Evolutionary conservation across 768 basidiomycete genomes (phyloP), one percentile per base, ranked within the genome.

Genomic region (Arthromyces matolae): DNA sequence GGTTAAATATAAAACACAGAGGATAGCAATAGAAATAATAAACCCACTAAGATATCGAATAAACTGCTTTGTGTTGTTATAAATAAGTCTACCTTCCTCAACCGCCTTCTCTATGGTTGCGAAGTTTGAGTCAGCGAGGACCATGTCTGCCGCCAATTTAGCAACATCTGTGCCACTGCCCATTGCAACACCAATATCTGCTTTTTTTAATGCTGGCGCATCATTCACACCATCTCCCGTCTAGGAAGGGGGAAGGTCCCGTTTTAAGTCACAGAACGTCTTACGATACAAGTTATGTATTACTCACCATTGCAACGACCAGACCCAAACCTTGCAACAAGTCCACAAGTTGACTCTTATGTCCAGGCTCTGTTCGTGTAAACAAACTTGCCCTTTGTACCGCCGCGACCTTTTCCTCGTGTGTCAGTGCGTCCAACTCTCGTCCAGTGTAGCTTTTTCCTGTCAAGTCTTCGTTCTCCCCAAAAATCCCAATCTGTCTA

Each of bases 51-150:
- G 85, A 72, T 98, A 99, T 60, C 95, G 87, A 68, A 99, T 97
- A 69, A 99, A 99, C 65, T 98, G 95, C 71, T 99, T 99, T 36
- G 94, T 98, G 71, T 99, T 99, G 71, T 97, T 97, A 70, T 97
- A 98, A 61, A 98, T 99, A 49, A 95, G 77, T 67, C 95, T 76
- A 58, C 95, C 95, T 71, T 99, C 95, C 67, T 98, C 95, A 36
- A 99, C 93, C 7, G 95, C 95, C 57, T 83, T 75, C 66, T 96
- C 94, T 67, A 99, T 97, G 6, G 93, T 94, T 9, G 93, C 86
- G 67, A 99, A 99, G 73, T 98, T 98, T 39, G 93, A 93, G 65
- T 95, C 93, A 5, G 91, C 89, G 42, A 94, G 80, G 24, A 99
- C 93, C 93, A 99, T 95, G 67, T 99, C 95, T 7, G 95, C 92